A percentile compares a stretch with the other conserved stretches of the same genome.
Evolutionary conservation across 2,329 filamentous ascomycete species (phyloP).

Genomic region (Camillea tinctor): DNA sequence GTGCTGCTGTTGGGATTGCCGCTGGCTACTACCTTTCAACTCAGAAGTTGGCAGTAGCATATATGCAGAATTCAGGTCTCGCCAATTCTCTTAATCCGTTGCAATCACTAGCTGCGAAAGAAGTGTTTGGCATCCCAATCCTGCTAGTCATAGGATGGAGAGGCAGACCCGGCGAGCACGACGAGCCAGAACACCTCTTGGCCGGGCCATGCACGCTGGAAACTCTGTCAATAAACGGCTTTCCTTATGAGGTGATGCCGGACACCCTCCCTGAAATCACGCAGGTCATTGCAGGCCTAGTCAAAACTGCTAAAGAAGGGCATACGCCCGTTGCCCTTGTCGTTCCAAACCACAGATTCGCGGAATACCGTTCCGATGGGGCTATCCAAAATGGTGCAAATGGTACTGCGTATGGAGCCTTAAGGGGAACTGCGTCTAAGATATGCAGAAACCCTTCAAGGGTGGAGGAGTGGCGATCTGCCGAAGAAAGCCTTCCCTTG

Average conservation of each 20-base stretch:
- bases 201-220: conserved; percentile 1
- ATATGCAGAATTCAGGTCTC: conserved; percentile 5
- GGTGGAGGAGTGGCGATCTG: background rate
- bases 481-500: background rate
- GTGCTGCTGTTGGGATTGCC: conserved; percentile 64
- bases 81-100: conserved; percentile 4
- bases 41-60: conserved; percentile 2
- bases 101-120: conserved; percentile 5
- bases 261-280: background rate
- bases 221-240: conserved; percentile 1
- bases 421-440: background rate
- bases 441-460: background rate
- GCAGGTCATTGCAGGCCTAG: background rate
- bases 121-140: conserved; percentile 1
- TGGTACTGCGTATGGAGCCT: background rate
- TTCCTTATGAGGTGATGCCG: conserved; percentile 1
- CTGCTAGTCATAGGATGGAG: conserved; percentile 6
- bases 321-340: conserved; percentile 3
- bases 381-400: background rate
- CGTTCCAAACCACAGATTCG: background rate
- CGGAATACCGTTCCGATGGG: background rate
- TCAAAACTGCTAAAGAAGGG: background rate
- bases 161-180: conserved; percentile 4
- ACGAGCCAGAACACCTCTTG: conserved; percentile 5
- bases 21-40: conserved; percentile 46